Conservation (phyloP, 768 basidiomycete genomes). For the Baorangia bicolor region DNA sequence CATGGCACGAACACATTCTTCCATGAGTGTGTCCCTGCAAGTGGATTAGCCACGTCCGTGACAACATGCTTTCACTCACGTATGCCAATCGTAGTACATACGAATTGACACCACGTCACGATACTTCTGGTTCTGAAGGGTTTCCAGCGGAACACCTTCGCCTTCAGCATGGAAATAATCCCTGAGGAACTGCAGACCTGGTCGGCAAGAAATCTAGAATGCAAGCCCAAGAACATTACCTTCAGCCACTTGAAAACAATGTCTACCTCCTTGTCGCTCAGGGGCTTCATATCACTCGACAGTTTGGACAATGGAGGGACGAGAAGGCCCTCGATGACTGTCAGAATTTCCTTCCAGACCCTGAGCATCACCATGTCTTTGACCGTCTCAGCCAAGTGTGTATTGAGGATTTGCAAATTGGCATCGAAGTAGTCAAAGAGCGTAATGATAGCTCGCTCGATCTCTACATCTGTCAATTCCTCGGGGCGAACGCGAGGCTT, state of each 20-base stretch:
- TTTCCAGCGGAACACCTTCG: constrained; percentile 83
- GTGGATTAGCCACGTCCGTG: constrained; percentile 5
- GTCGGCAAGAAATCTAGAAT: neutral
- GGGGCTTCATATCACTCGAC: constrained; percentile 85
- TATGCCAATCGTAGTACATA: constrained; percentile 95
- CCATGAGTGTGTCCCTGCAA: constrained; percentile 76
- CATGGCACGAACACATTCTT: constrained; percentile 95
- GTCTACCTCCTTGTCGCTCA: constrained; percentile 95
- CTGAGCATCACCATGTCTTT: constrained; percentile 91
- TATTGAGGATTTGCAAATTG: constrained; percentile 89
- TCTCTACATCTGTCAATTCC: constrained; percentile 87
- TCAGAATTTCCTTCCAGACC: constrained; percentile 95
- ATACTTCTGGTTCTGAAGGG: constrained; percentile 92
- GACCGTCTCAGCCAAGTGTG: constrained; percentile 77
- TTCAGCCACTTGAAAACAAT: constrained; percentile 99
- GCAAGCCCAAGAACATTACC: constrained; percentile 39
- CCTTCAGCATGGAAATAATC: constrained; percentile 96
- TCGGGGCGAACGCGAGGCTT: constrained; percentile 78
- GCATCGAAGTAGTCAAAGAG: constrained; percentile 96
- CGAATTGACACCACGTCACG: constrained; percentile 87
- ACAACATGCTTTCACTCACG: constrained; percentile 47
- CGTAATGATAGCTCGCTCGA: constrained; percentile 87
- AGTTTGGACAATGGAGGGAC: constrained; percentile 88
- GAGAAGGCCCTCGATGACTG: constrained; percentile 81
- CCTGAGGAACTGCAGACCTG: constrained; percentile 66